Percentiles rank a stretch among this genome's conserved stretches.
These are phyloP conservation scores for Baorangia bicolor DNA, from an alignment of 768 basidiomycete species.

Conservation along the genomic window DNA sequence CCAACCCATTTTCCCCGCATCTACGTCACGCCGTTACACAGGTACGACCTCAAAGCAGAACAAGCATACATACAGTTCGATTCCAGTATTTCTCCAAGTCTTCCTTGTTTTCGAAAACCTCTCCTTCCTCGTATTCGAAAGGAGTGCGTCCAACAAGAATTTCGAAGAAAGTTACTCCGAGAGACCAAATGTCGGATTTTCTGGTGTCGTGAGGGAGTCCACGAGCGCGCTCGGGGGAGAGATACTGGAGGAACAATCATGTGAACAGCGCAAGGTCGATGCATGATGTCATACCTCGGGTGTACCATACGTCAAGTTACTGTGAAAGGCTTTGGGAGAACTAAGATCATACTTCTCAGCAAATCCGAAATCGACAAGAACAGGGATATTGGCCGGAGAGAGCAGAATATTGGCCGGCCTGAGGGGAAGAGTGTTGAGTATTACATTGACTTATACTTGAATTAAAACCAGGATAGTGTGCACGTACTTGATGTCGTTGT, in stretches of 20 bases:
- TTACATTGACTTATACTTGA: background rate
- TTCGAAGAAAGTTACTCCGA: constrained; percentile 91
- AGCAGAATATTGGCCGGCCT: constrained; percentile 95
- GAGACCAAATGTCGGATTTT: constrained; percentile 85
- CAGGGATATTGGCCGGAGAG: constrained; percentile 71
- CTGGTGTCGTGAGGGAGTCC: constrained; percentile 92
- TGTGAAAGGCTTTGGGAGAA: constrained; percentile 69
- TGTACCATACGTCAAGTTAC: constrained; percentile 85
- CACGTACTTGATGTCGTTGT: constrained; percentile 91
- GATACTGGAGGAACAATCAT: constrained; percentile 54
- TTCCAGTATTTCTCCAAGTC: constrained; percentile 86
- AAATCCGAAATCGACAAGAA: constrained; percentile 96
- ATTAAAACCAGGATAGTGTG: background rate
- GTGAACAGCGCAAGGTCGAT: background rate
- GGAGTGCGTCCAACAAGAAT: constrained; percentile 91
- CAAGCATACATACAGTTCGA: constrained; percentile 57
- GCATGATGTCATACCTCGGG: constrained; percentile 62
- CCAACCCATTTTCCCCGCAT: constrained; percentile 87
- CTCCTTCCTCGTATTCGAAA: constrained; percentile 79
- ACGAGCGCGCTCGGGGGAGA: constrained; percentile 88
- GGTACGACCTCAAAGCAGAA: background rate
- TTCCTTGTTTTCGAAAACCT: constrained; percentile 74
- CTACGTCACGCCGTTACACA: constrained; percentile 31
- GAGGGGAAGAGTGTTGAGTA: background rate
- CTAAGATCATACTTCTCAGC: constrained; percentile 78